These are phyloP conservation scores for Candida nanaspora DNA, from an alignment of 805 yeast species.

Conservation along the genomic window DNA sequence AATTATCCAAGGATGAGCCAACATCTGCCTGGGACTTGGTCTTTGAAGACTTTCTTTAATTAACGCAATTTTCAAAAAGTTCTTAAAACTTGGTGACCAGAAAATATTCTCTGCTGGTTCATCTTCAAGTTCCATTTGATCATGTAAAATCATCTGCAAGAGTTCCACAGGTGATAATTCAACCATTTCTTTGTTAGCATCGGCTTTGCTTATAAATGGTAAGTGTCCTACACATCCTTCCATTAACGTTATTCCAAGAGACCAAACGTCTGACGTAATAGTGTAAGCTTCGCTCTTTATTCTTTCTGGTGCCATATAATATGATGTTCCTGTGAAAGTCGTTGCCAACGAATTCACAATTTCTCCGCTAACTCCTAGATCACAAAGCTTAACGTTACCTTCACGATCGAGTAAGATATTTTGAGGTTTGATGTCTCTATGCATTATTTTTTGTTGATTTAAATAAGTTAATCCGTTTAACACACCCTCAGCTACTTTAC, in stretches of 20 bases:
- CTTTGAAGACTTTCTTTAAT: conserved; percentile 73
- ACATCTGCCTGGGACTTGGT: conserved; percentile 91
- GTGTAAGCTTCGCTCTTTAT: conserved; percentile 94
- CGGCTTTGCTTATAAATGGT: conserved; percentile 46
- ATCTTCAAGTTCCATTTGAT: conserved; percentile 73
- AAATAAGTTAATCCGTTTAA: conserved; percentile 79
- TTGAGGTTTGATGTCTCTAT: conserved; percentile 94
- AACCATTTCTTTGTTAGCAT: conserved; percentile 29
- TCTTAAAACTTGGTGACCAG: conserved; percentile 82
- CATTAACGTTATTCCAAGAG: conserved; percentile 81
- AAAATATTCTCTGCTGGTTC: conserved; percentile 65
- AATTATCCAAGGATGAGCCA: conserved; percentile 86
- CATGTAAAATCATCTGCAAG: conserved; percentile 70
- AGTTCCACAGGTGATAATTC: conserved; percentile 80
- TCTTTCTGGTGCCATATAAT: conserved; percentile 98
- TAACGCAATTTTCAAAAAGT: conserved; percentile 73
- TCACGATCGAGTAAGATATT: conserved; percentile 68
- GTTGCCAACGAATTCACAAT: conserved; percentile 93
- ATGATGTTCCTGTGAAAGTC: conserved; percentile 95
- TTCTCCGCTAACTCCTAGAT: conserved; percentile 96
- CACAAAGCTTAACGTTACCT: conserved; percentile 90
- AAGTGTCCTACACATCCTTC: conserved; percentile 93
- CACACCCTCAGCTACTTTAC: conserved; percentile 83
- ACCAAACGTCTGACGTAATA: conserved; percentile 96
- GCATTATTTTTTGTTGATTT: conserved; percentile 83